Evolutionary conservation across 148 eudicot species (phyloP).

Genomic region (Cornus controversa): DNA sequence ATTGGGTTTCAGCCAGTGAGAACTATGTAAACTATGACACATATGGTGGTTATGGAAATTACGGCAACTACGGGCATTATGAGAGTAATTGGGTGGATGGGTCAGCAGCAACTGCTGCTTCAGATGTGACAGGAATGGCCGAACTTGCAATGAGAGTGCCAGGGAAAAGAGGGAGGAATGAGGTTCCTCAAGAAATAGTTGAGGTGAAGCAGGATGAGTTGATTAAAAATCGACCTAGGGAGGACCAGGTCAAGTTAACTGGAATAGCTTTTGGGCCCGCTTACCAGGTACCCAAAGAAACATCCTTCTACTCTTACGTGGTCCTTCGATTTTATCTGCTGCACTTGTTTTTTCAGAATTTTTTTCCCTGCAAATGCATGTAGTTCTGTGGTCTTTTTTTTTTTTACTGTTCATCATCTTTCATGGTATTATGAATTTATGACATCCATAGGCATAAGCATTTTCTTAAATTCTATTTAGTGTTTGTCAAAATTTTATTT

Average conservation of each 20-base stretch:
- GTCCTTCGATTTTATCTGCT: too few relatives aligned
- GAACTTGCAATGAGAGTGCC: conserved; percentile 42
- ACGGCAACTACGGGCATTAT: conserved; percentile 27
- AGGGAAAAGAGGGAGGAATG: conserved; percentile 76
- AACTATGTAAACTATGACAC: conserved; percentile 29
- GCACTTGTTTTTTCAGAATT: too few relatives aligned
- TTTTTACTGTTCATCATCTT: neutral
- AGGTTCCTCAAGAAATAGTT: conserved; percentile 52
- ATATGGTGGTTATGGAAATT: conserved; percentile 28
- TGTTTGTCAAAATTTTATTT: too few relatives aligned
- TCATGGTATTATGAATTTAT: neutral
- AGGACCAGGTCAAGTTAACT: conserved; percentile 68
- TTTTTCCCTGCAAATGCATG: too few relatives aligned
- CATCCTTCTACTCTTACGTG: too few relatives aligned
- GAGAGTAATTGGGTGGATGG: conserved; percentile 39
- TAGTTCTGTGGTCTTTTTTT: too few relatives aligned
- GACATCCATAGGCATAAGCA: too few relatives aligned
- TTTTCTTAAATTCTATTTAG: too few relatives aligned
- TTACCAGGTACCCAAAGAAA: conserved; percentile 55
- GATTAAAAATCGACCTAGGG: conserved; percentile 83
- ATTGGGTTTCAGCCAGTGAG: conserved; percentile 24
- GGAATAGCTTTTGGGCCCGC: conserved; percentile 91
- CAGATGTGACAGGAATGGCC: conserved; percentile 25
- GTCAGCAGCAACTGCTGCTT: conserved; percentile 16
- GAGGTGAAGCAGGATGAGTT: conserved; percentile 97